Evolutionary conservation across 2,329 filamentous ascomycete genomes (phyloP), one percentile per base, ranked within the genome.

Genomic region (Cyphellophora europaea): DNA sequence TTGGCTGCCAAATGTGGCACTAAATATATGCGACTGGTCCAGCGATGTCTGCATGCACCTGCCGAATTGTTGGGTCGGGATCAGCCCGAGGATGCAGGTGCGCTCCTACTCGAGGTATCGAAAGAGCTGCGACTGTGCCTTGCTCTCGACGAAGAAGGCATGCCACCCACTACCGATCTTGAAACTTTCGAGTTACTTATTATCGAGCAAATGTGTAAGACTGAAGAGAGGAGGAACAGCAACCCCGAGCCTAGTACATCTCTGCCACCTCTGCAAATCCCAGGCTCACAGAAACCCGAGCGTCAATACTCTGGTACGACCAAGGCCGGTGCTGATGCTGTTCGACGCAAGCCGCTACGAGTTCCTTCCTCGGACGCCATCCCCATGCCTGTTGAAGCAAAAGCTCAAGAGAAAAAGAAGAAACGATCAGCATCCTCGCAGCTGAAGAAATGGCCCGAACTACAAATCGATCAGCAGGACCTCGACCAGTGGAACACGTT

Each of bases 1-100:
- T 56, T 80, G 19, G 72, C 69, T 2, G 67, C 71, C 1, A 79
- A 76, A 52, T 79, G 74, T 49, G 75, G 76, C n/a, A 73, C 64
- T 23, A 66, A 71, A 3, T 80, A 77, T 49, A 71, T 77, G 60
- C 68, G 73, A 42, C 69, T 71, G 3, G 75, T 79, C 8, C 69
- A 76, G 44, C 65, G 73, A 30, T 79, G 74, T 49, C 63, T 80
- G 29, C 66, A 67, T 49, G 69, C 73, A 6, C 72, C 72, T 3
- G 73, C 39, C 11, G 45, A 45, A 27, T 32, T 49, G 33, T 35
- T 42, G 18, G 47, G 39, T 33, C 40, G 36, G 33, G 38, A 44
- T 32, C 42, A 47, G 27, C 44, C 43, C 28, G 38, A 48, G 14
- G 41, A 48, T 21, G 45, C 47, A 12, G 45, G 43, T 11, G 42